A percentile compares a stretch with the other conserved stretches of the same genome.
Evolutionary conservation across 306 rosid species (phyloP).

Genomic region (Betula pendula): DNA sequence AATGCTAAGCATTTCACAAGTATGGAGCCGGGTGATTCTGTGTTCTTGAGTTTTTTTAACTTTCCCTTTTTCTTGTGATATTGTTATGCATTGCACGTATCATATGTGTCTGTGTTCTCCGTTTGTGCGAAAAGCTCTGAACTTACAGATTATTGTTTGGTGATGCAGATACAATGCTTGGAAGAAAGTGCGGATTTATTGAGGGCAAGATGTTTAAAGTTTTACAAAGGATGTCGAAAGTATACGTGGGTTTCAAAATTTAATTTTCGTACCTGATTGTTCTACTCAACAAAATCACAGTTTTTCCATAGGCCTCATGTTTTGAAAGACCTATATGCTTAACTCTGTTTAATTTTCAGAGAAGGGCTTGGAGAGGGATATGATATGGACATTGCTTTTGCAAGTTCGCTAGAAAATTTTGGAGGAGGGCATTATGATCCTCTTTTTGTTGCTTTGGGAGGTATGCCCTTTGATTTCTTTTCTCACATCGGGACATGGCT

Average conservation of each 20-base stretch:
- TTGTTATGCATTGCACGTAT: no score
- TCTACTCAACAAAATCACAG: not conserved
- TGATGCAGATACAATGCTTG: constrained; percentile 81
- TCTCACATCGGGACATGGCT: constrained; percentile 8
- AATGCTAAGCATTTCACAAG: no score
- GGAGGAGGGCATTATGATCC: constrained; percentile 96
- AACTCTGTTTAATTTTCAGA: constrained; percentile 38
- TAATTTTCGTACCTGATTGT: not conserved
- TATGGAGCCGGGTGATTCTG: no score
- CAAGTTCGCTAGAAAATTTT: constrained; percentile 80
- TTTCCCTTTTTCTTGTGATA: no score
- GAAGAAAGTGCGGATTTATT: constrained; percentile 87
- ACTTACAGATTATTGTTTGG: constrained; percentile 24
- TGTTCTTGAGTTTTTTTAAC: no score
- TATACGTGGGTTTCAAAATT: constrained; percentile 57
- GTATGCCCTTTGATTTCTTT: constrained; percentile 38
- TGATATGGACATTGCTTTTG: constrained; percentile 87
- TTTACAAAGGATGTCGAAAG: constrained; percentile 89
- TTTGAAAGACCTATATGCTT: constrained; percentile 17
- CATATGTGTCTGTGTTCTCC: no score
- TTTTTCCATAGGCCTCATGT: constrained; percentile 6
- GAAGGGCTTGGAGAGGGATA: constrained; percentile 95
- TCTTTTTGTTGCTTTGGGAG: constrained; percentile 89
- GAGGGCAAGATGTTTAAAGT: constrained; percentile 65
- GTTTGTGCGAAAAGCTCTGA: constrained; percentile 4